phyloP scores from a whole-genome alignment of 768 basidiomycete genomes.

The Tulasnella sp. region DNA sequence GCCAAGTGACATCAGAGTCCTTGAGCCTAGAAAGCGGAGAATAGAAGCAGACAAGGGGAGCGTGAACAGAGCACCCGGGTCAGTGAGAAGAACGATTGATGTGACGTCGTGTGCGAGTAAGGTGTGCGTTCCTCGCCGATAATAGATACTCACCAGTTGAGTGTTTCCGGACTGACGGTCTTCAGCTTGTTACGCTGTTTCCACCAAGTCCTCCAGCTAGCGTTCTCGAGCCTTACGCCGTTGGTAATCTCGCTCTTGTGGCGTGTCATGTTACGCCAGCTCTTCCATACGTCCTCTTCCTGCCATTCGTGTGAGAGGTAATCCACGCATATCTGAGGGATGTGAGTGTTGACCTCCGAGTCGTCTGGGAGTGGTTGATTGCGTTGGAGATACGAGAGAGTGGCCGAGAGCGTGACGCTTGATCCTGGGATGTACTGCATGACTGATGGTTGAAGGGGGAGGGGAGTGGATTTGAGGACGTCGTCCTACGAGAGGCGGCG shows the following conservation, averaged over 20 bases:
- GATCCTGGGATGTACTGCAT: conserved; percentile 25
- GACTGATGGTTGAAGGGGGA: conserved; percentile 48
- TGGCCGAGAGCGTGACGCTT: conserved; percentile 23
- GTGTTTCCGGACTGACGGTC: conserved; percentile 91
- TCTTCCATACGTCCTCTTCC: conserved; percentile 96
- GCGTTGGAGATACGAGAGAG: conserved; percentile 10
- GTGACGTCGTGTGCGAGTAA: background rate
- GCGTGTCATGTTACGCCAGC: conserved; percentile 97
- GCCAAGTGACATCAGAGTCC: conserved; percentile 98
- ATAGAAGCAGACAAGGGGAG: background rate
- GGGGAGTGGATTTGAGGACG: conserved; percentile 32
- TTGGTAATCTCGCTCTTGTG: conserved; percentile 98
- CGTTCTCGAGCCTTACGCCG: conserved; percentile 90
- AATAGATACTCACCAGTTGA: conserved; percentile 78
- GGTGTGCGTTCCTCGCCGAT: too few relatives aligned
- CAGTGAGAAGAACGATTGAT: background rate
- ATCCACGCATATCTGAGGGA: conserved; percentile 91
- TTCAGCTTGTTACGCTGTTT: conserved; percentile 95
- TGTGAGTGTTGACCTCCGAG: conserved; percentile 60
- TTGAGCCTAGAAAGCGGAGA: conserved; percentile 65
- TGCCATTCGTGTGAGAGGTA: conserved; percentile 97
- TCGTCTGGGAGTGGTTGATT: conserved; percentile 52
- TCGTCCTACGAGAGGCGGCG: background rate
- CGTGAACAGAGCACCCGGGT: background rate
- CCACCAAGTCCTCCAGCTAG: conserved; percentile 99